Evolutionary conservation across 2,329 filamentous ascomycete genomes (phyloP), one percentile per base, ranked within the genome.

Genomic region (Periconia sp.): DNA sequence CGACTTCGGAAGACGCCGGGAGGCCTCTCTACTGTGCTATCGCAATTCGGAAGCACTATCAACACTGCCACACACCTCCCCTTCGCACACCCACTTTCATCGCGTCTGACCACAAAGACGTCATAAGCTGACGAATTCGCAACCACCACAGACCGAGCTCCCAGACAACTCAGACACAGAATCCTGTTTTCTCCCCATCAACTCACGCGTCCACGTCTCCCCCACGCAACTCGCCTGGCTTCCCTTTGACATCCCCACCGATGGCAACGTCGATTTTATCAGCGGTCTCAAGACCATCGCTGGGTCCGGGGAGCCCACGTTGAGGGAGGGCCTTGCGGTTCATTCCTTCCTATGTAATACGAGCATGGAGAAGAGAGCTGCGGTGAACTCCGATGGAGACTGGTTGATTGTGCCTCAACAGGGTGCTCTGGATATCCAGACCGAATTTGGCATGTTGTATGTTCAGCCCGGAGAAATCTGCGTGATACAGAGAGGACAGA

Each of bases 401-500:
- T 81, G 89, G 57, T 70, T 92, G 42, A 84, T 92, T 49, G 86
- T 92, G 11, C 78, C 86, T 2, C 88, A 92, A 64, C 81, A 88
- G 50, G 88, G 88, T 2, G 78, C 79, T 11, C 72, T 92, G 26
- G 87, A 92, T 59, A 86, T 92, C 49, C 82, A 85, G 58, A 92
- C 88, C 1, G 88, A 92, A 68, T 76, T 92, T 34, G 89, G 88
- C 32, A 81, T 79, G 61, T 73, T 92, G 5, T 79, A 89, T 30
- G 83, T 92, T n/a, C 80, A 88, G 40, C 87, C 87, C 2, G 86
- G 87, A 66, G 88, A 92, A 68, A 89, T 92, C 32, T 83, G 79
- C 51, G 84, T 92, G 1, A 85, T 92, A 37, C 88, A 87, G 1
- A 78, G 88, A 28, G 87, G 88, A 19, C 77, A 91, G 55, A 80